Evolutionary conservation across 2,329 filamentous ascomycete species (phyloP), one percentile per base, ranked within the genome.

Genomic region (Massarina eburnea): DNA sequence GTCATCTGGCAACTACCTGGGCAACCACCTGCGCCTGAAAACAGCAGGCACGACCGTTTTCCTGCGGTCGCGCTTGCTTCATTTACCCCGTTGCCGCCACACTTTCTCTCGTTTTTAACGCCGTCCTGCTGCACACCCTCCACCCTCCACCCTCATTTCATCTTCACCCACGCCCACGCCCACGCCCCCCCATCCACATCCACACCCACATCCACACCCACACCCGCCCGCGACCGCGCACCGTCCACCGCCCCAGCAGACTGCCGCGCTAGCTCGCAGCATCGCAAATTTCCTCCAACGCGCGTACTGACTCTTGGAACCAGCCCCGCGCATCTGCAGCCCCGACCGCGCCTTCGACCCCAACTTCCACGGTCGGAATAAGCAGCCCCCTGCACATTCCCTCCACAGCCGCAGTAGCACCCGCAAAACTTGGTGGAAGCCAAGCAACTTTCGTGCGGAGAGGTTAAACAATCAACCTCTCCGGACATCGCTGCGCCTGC

Each of bases 391-490:
- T 15, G 15, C 17, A 41, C 14, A 5, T 17, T 22, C 27, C 27
- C 39, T 29, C 9, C n/a, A 20, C 14, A 40, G 15, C 27, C n/a
- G 14, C 14, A 40, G 15, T 18, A 42, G 12, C 39, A 22, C 10
- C 36, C 17, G 20, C n/a, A 29, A 17, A 7, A 37, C 39, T 41
- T 46, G 46, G 34, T 45, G 34, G 19, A 40, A 36, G 15, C 30
- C 33, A 27, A 30, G 24, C 19, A 43, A 15, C 32, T 19, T 45
- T 52, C 60, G 70, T 72, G 67, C 70, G 70, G 70, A 63, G 70
- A 71, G 70, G 69, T 68, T 53, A 53, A 52, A 48, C 39, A 57
- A 45, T 60, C 53, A 54, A 65, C 70, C 69, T 72, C 69, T 72
- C 70, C 70, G 68, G 67, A 70, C 67, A 66, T 40, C 59, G 26